phyloP scores from a whole-genome alignment of 2,329 filamentous ascomycete species.

The Fusarium camptoceras region DNA sequence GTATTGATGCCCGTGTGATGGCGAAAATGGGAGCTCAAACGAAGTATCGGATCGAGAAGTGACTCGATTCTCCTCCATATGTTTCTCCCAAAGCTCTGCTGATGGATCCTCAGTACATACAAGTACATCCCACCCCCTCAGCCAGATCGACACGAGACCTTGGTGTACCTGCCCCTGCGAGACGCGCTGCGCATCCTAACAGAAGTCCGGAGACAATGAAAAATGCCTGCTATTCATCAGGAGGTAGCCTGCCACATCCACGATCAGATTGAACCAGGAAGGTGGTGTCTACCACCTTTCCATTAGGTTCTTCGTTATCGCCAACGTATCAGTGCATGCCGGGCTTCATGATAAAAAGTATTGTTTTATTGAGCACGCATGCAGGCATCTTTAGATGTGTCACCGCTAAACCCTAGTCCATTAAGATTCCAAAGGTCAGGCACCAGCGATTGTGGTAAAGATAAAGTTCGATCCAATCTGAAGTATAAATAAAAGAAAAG shows the following conservation, averaged over 20 bases:
- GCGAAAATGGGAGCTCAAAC: no score
- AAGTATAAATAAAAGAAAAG: background rate
- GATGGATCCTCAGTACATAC: background rate
- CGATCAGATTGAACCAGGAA: background rate
- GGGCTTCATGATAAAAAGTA: no score
- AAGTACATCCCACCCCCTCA: background rate
- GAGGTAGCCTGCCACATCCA: no score
- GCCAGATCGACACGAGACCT: no score
- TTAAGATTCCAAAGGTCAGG: background rate
- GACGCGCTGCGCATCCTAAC: background rate
- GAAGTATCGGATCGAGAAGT: no score
- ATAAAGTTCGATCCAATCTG: background rate
- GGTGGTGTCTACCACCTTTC: no score
- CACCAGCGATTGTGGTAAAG: background rate
- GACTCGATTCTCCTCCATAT: accelerated
- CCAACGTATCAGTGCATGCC: no score
- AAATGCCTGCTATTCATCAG: background rate
- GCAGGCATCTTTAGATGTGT: background rate
- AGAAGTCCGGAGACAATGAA: background rate
- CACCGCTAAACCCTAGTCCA: no score
- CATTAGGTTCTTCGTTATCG: accelerated
- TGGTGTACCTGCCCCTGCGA: background rate
- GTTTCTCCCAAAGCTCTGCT: background rate
- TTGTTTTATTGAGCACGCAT: background rate
- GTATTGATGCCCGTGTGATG: no score